These are phyloP conservation scores for Stipa capillata DNA, from an alignment of 176 grass and related monocot species.

Conservation along the genomic window DNA sequence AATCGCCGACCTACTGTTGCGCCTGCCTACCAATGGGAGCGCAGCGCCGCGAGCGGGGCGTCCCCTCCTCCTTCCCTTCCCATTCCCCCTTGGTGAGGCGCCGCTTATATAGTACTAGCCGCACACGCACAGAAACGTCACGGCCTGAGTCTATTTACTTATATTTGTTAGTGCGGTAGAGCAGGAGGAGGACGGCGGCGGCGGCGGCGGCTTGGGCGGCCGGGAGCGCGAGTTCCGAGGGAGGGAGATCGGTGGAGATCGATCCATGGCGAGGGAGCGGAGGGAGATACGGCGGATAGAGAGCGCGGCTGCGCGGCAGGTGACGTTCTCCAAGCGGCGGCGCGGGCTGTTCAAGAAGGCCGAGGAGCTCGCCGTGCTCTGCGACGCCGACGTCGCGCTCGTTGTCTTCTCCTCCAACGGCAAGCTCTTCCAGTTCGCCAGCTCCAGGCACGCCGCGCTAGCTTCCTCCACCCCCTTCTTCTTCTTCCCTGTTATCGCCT, in stretches of 20 bases:
- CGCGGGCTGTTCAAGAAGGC: conserved; percentile 95
- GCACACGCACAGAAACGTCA: background rate
- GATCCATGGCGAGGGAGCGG: conserved; percentile 93
- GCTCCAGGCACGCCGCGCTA: conserved; percentile 75
- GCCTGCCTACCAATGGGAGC: too few relatives aligned
- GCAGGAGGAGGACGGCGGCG: too few relatives aligned
- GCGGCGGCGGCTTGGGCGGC: background rate
- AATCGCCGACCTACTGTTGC: too few relatives aligned
- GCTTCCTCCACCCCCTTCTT: background rate
- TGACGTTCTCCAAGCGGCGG: conserved; percentile 87
- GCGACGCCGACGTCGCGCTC: conserved; percentile 86
- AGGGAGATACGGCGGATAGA: conserved; percentile 70
- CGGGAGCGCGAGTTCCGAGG: too few relatives aligned
- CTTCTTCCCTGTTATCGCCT: background rate
- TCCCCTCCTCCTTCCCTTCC: too few relatives aligned
- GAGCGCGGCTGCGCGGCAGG: conserved; percentile 83
- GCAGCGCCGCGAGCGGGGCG: too few relatives aligned
- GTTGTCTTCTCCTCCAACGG: conserved; percentile 88
- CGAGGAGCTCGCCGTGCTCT: conserved; percentile 84
- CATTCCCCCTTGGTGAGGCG: background rate
- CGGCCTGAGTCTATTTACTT: background rate
- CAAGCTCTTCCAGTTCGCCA: conserved; percentile 88
- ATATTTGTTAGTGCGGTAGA: background rate
- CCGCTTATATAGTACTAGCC: background rate
- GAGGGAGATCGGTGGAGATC: too few relatives aligned